A percentile compares a stretch with the other conserved stretches of the same genome.
Evolutionary conservation across 331 rosid genomes (phyloP).

Genomic region (Erythrophleum ivorense): DNA sequence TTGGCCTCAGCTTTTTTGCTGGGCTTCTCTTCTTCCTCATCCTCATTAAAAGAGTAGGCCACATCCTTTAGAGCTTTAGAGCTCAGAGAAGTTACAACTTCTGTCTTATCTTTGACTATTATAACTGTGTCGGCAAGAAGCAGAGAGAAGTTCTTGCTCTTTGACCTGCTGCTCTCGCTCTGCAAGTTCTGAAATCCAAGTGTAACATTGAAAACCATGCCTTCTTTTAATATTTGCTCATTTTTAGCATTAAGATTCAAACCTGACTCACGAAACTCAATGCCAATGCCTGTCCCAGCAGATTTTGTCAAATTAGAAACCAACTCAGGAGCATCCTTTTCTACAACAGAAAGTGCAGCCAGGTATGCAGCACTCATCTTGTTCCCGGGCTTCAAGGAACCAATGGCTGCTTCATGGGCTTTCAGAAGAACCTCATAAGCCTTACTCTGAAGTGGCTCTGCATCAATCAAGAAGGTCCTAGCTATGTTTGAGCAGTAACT

Average conservation of each 20-base stretch:
- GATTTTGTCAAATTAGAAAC: conserved; percentile 14
- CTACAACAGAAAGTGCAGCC: conserved; percentile 11
- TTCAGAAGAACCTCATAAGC: conserved; percentile 13
- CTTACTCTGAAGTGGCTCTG: conserved; percentile 18
- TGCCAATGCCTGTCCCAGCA: conserved; percentile 11
- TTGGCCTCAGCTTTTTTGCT: conserved; percentile 39
- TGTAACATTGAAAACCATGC: conserved; percentile 2
- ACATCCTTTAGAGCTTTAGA: conserved; percentile 80
- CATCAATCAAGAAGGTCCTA: conserved; percentile 23
- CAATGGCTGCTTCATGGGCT: conserved; percentile 6
- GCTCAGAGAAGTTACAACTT: conserved; percentile 61
- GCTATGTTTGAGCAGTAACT: conserved; percentile 24
- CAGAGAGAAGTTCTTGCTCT: conserved; percentile 63
- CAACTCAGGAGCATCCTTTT: conserved; percentile 17
- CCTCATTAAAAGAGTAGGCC: conserved; percentile 84
- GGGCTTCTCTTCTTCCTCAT: conserved; percentile 67
- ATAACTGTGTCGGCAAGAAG: conserved; percentile 75
- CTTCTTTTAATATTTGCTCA: conserved; percentile 3
- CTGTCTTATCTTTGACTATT: conserved; percentile 59
- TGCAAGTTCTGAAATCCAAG: conserved; percentile 81
- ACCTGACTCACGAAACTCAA: conserved; percentile 16
- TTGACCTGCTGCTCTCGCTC: conserved; percentile 52
- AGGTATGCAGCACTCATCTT: conserved; percentile 10
- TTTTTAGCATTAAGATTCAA: conserved; percentile 23
- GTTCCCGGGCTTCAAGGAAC: conserved; percentile 20